A percentile compares a stretch with the other conserved stretches of the same genome.
Conservation (phyloP, 2,329 filamentous ascomycete genomes). For the Ascocoryne sarcoides region DNA sequence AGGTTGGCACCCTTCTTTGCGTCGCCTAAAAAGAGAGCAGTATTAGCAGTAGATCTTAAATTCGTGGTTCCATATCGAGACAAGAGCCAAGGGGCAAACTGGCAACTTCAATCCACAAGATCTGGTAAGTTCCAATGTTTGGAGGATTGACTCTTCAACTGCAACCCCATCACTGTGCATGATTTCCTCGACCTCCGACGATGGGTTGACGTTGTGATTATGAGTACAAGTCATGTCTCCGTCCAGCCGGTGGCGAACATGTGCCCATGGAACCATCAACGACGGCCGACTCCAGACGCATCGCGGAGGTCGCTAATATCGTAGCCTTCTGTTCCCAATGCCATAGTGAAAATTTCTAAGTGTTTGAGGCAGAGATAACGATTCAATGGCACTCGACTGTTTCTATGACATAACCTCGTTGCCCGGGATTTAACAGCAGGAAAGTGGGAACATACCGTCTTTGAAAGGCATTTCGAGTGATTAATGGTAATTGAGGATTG, state of each 20-base stretch:
- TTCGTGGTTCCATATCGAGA: too few relatives aligned
- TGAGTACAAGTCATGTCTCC: neutral
- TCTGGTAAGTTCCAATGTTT: neutral
- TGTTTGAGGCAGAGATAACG: neutral
- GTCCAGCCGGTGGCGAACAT: neutral
- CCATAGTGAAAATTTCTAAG: constrained; percentile 1
- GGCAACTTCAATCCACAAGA: constrained; percentile 2
- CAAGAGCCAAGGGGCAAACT: constrained; percentile 11
- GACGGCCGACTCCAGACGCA: neutral
- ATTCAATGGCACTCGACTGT: constrained; percentile 13
- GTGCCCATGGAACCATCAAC: neutral
- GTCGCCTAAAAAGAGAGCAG: constrained; percentile 62
- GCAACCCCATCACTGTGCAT: too few relatives aligned
- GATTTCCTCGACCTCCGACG: neutral
- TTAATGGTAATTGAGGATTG: too few relatives aligned
- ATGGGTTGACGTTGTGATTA: neutral
- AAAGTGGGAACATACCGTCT: constrained; percentile 30
- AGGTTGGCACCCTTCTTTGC: constrained; percentile 94
- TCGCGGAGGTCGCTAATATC: neutral
- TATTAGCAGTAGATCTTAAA: constrained; percentile 30
- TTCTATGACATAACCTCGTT: constrained; percentile 18
- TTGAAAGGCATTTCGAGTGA: constrained; percentile 34
- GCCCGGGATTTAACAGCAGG: too few relatives aligned
- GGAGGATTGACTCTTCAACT: neutral
- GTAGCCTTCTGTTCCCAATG: neutral